Percentiles rank a stretch among this genome's conserved stretches.
Evolutionary conservation across 1,284 basidiomycete species (phyloP).

Genomic region (Termitomyces sp.): DNA sequence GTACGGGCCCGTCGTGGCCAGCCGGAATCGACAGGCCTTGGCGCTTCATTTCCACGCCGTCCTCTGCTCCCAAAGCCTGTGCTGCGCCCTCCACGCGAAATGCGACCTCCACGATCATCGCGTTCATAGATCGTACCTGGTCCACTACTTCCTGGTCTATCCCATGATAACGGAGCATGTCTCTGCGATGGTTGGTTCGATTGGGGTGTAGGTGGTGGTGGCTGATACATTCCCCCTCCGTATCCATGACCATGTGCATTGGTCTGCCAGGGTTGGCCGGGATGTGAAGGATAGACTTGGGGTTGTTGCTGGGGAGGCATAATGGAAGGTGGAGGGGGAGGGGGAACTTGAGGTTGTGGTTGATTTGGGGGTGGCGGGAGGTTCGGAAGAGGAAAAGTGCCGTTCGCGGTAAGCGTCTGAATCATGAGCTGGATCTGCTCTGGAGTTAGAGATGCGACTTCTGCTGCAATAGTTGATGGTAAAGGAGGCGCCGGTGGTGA

Average conservation of each 20-base stretch:
- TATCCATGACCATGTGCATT: slow-evolving; percentile 8
- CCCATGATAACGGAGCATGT: slow-evolving; percentile 17
- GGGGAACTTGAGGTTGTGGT: slow-evolving; percentile 5
- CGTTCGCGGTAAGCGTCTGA: slow-evolving; percentile 17
- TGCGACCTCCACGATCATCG: slow-evolving; percentile 21
- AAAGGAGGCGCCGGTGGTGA: slow-evolving; percentile 10
- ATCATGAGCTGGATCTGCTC: slow-evolving; percentile 24
- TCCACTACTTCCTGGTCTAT: slow-evolving; percentile 15
- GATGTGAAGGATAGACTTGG: slow-evolving; percentile 10
- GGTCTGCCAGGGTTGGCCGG: slow-evolving; percentile 18
- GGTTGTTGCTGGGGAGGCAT: slow-evolving; percentile 16
- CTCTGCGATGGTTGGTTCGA: slow-evolving; percentile 8
- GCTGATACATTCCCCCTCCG: slow-evolving; percentile 19
- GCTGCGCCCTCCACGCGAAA: slow-evolving; percentile 18
- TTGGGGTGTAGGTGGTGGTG: slow-evolving; percentile 10
- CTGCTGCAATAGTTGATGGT: slow-evolving; percentile 18
- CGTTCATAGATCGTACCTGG: slow-evolving; percentile 14
- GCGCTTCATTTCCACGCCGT: slow-evolving; percentile 27
- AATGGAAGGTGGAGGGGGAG: slow-evolving; percentile 16
- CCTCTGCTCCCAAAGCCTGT: slow-evolving; percentile 27
- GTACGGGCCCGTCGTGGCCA: slow-evolving; percentile 40
- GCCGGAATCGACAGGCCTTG: slow-evolving; percentile 50
- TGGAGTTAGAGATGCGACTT: slow-evolving; percentile 22
- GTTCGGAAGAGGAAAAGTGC: slow-evolving; percentile 15
- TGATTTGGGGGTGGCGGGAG: slow-evolving; percentile 1